A percentile compares a stretch with the other conserved stretches of the same genome.
phyloP scores from a whole-genome alignment of 192 early-diverging fungal genomes.

The Coemansia sp. region DNA sequence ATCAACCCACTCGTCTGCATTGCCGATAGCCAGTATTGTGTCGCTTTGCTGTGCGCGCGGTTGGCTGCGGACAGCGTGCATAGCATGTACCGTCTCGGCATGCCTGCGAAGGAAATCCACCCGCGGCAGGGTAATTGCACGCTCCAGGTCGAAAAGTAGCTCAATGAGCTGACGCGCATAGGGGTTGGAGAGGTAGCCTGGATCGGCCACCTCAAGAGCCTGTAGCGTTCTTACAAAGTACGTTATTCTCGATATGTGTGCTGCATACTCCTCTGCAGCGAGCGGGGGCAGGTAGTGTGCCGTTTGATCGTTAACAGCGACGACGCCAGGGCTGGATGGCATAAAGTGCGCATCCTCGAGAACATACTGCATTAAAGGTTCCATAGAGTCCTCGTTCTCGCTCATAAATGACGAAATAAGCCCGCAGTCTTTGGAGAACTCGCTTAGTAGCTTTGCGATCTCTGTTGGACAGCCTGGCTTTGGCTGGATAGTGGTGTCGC shows the following conservation, averaged over 20 bases:
- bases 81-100: conserved; percentile 34
- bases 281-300: conserved; percentile 37
- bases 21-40: conserved; percentile 28
- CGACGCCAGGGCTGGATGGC: conserved; percentile 14
- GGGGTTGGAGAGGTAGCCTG: conserved; percentile 30
- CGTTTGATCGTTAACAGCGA: conserved; percentile 28
- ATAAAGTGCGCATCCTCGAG: conserved; percentile 27
- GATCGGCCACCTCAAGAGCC: conserved; percentile 38
- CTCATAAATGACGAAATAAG: conserved; percentile 37
- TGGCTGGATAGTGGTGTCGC: neutral
- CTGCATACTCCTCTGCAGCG: conserved; percentile 37
- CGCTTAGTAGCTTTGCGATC: conserved; percentile 25
- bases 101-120: conserved; percentile 42
- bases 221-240: conserved; percentile 43
- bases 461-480: conserved; percentile 6
- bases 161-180: conserved; percentile 42
- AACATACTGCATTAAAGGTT: conserved; percentile 24
- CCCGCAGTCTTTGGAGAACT: conserved; percentile 13
- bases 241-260: conserved; percentile 30
- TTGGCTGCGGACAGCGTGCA: conserved; percentile 4
- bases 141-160: conserved; percentile 39
- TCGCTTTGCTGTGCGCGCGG: neutral
- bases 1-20: neutral
- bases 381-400: conserved; percentile 17
- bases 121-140: conserved; percentile 32